Evolutionary conservation across 2,329 filamentous ascomycete species (phyloP), one percentile per base, ranked within the genome.

Genomic region (Penicillium concentricum): DNA sequence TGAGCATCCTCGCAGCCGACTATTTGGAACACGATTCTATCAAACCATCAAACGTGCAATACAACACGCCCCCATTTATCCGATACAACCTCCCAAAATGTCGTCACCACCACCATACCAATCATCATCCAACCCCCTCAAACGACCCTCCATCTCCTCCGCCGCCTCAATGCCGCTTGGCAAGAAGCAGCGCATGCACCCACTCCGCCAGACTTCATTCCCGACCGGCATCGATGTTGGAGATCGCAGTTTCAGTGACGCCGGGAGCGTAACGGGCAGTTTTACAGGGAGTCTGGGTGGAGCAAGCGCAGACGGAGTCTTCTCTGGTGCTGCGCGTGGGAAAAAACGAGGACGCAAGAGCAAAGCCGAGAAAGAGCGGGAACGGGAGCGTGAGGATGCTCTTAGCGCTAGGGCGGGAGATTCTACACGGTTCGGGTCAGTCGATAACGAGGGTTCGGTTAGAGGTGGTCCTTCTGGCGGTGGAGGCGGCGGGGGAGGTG

Each of bases 151-250:
- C 3, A 71, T 77, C 54, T 75, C 75, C 53, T 74, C 73, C 10
- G 63, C 72, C 42, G 55, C 66, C 43, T 76, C 76, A 7, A 66
- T 69, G 38, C 67, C 67, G 18, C 58, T 70, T 45, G 64, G 61
- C 45, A 63, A 69, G 38, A 70, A 71, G 53, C 60, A 68, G 61
- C 75, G 75, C 61, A 73, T 77, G 65, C 78, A 80, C 60, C 78
- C 78, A 16, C 76, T 80, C 51, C 74, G 77, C 37, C 77, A 80
- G 57, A 79, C 77, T 24, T 79, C 77, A 24, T 79, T 78, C 57
- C 76, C 77, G 0, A 67, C 65, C 4, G 67, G 67, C 13, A 63
- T 71, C 28, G 74, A 76, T 42, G 37, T 58, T 3, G 69, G 70
- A 30, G 61, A 64, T 32, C 67, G 71, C 45, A 65, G 65, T 32